These are phyloP conservation scores for Rhynchospora tenuis DNA, from an alignment of 176 grass and related monocot species.

Conservation along the genomic window DNA sequence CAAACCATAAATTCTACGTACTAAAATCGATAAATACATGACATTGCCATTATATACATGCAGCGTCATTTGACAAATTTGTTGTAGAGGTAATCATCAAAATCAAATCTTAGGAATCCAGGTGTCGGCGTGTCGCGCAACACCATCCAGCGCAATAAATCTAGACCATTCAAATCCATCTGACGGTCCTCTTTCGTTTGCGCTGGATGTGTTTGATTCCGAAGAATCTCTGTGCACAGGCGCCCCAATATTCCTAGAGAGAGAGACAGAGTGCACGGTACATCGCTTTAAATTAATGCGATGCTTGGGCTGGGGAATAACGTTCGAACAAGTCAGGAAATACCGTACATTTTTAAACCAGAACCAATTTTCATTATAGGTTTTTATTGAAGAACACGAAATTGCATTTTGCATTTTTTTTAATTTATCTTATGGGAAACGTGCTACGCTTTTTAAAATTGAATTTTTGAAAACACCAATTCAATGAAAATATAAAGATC, in stretches of 20 bases:
- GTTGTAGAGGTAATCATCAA: too few relatives aligned
- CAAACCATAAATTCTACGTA: too few relatives aligned
- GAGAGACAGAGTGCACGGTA: neutral
- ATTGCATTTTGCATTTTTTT: neutral
- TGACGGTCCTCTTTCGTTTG: too few relatives aligned
- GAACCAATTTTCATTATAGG: neutral
- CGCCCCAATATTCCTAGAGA: constrained; percentile 47
- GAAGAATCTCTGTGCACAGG: constrained; percentile 50
- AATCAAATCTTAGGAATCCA: too few relatives aligned
- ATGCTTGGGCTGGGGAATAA: neutral
- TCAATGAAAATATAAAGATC: neutral
- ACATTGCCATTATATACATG: too few relatives aligned
- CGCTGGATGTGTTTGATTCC: too few relatives aligned
- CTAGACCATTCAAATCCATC: too few relatives aligned
- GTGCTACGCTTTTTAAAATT: neutral
- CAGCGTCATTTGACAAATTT: too few relatives aligned
- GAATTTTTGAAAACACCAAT: neutral
- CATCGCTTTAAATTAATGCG: constrained; percentile 21
- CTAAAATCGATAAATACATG: too few relatives aligned
- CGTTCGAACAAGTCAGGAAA: constrained; percentile 16
- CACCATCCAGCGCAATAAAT: too few relatives aligned
- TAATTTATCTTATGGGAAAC: neutral
- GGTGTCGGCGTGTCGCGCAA: too few relatives aligned
- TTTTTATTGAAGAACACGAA: neutral
- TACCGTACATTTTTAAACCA: constrained; percentile 12